Evolutionary conservation across 768 basidiomycete species (phyloP), one percentile per base, ranked within the genome.

Genomic region (Boletus speciosus): DNA sequence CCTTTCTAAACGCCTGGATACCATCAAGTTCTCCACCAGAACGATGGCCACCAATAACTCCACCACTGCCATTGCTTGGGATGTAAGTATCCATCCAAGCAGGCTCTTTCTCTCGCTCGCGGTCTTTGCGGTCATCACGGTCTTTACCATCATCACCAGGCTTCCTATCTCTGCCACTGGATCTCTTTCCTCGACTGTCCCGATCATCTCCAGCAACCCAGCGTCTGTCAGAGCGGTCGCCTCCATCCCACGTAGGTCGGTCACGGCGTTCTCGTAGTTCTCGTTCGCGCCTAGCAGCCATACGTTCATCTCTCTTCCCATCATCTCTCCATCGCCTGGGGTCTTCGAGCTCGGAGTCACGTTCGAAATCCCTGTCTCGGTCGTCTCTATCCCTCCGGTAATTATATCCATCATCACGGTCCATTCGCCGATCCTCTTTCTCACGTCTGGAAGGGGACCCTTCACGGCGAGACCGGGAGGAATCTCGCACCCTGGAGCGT

Each of bases 11-110:
- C 2, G 85, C 88, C 62, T 93, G 90, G 32, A 93, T 90, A 35
- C 87, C 83, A 66, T 93, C 90, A 25, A 90, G 73, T 63, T 88
- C 86, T 19, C 87, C 90, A 45, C 81, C 79, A 27, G 71, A 68
- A 32, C 73, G 74, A 55, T 80, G 80, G 8, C 81, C 81, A 16
- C 88, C 86, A 50, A 89, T 75, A 49, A 89, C 83, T 14, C 85
- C 87, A 44, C 75, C 73, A 32, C 72, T 73, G 16, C 81, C 67
- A 23, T 77, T 78, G 47, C 73, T 77, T 12, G 90, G 89, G 56
- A 91, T 79, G 66, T 90, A 91, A 19, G 88, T 84, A 59, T 92
- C 91, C 90, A 93, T 93, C 90, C 90, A 93, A 16, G 90, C 90
- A 23, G 90, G 91, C 65, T 93, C 91, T 63, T 88, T 90, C 74